phyloP scores from a whole-genome alignment of 257 asterid species.

The Nicotiana attenuata region DNA sequence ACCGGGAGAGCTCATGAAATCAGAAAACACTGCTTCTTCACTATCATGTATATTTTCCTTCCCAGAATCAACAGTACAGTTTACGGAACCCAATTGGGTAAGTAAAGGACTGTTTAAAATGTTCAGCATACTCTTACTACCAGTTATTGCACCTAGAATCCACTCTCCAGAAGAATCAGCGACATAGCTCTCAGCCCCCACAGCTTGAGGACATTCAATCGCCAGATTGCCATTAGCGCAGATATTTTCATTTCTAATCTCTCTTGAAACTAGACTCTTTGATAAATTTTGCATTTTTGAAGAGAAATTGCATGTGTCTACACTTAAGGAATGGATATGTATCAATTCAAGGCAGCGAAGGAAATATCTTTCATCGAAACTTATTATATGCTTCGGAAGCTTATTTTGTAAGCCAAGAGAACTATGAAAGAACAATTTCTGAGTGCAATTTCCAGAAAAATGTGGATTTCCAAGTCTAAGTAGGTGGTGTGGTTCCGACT shows the following conservation, averaged over 20 bases:
- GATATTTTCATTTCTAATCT: slow-evolving; percentile 19
- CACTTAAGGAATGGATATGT: slow-evolving; percentile 41
- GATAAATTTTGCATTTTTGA: slow-evolving; percentile 33
- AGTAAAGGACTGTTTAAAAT: slow-evolving; percentile 68
- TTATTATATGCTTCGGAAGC: slow-evolving; percentile 58
- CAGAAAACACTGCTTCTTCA: slow-evolving; percentile 19
- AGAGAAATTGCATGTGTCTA: slow-evolving; percentile 35
- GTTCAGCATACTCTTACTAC: slow-evolving; percentile 69
- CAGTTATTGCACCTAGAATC: slow-evolving; percentile 39
- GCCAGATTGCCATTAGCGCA: slow-evolving; percentile 29
- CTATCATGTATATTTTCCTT: slow-evolving; percentile 18
- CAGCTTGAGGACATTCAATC: slow-evolving; percentile 29
- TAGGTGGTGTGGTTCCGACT: slow-evolving; percentile 20
- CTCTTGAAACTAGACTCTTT: slow-evolving; percentile 26
- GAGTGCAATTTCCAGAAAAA: slow-evolving; percentile 27
- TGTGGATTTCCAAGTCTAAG: slow-evolving; percentile 34
- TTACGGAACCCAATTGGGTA: slow-evolving; percentile 35
- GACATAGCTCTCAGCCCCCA: slow-evolving; percentile 13
- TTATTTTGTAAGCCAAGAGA: slow-evolving; percentile 27
- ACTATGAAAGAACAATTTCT: slow-evolving; percentile 34
- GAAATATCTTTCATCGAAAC: slow-evolving; percentile 61
- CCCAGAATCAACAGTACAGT: slow-evolving; percentile 14
- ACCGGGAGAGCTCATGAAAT: slow-evolving; percentile 25
- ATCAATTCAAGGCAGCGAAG: slow-evolving; percentile 66
- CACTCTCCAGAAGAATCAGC: slow-evolving; percentile 22